phyloP scores from a whole-genome alignment of 2,329 filamentous ascomycete species.

The Paecilomyces sp. region DNA sequence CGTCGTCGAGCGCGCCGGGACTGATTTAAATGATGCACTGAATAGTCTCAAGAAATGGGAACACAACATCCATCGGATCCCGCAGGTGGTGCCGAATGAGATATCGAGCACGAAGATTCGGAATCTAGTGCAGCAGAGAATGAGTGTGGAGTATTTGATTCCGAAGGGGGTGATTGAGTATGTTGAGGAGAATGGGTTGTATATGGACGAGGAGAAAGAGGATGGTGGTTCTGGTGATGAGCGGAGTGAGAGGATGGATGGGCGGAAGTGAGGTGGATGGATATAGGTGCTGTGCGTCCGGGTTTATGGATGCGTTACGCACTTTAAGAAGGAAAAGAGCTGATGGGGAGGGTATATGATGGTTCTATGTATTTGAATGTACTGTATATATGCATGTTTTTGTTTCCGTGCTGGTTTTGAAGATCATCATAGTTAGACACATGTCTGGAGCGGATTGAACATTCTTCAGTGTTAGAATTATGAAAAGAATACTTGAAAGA shows the following conservation, averaged over 20 bases:
- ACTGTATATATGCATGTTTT: not conserved
- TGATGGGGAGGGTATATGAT: too few species aligned
- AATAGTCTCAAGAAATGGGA: conserved; percentile 65
- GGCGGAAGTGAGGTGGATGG: not conserved
- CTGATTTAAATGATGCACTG: conserved; percentile 71
- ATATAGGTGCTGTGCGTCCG: not conserved
- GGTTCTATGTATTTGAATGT: not conserved
- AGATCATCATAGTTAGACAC: too few species aligned
- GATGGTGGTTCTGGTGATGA: not conserved
- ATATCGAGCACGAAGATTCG: conserved; percentile 68
- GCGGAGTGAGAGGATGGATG: not conserved
- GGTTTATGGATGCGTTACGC: not conserved
- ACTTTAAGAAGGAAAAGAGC: too few species aligned
- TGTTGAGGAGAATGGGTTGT: conserved; percentile 55
- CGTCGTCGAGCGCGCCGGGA: conserved; percentile 69
- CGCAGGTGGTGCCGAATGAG: conserved; percentile 70
- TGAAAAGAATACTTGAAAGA: too few species aligned
- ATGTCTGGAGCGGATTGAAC: too few species aligned
- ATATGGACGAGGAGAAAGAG: conserved; percentile 37
- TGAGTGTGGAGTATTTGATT: conserved; percentile 64
- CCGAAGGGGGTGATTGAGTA: conserved; percentile 62
- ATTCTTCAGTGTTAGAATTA: too few species aligned
- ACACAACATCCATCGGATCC: conserved; percentile 71
- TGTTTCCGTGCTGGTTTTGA: not conserved
- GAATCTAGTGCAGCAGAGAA: conserved; percentile 61